phyloP scores from a whole-genome alignment of 2,329 filamentous ascomycete species.

The Pseudogymnoascus sp. region DNA sequence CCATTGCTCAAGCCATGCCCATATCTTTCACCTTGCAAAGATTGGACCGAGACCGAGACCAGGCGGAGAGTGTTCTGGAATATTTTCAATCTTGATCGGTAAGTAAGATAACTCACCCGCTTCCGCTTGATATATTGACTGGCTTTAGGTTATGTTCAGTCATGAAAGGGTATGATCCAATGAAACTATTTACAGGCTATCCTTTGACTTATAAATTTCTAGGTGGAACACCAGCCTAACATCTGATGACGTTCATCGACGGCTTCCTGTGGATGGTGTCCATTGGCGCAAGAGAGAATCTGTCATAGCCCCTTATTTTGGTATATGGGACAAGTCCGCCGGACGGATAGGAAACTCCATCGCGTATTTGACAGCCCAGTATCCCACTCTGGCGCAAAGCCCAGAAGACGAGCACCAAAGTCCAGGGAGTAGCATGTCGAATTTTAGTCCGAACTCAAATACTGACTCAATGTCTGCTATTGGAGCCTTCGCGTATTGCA shows the following conservation, averaged over 20 bases:
- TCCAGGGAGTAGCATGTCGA: conserved; percentile 14
- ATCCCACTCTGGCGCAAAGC: conserved; percentile 12
- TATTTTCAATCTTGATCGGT: conserved; percentile 31
- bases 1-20: conserved; percentile 24
- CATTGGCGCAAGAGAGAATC: conserved; percentile 35
- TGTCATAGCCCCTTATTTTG: conserved; percentile 36
- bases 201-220: conserved; percentile 15
- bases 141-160: conserved; percentile 13
- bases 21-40: conserved; percentile 24
- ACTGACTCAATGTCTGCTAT: conserved; percentile 33
- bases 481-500: conserved; percentile 39
- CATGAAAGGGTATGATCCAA: conserved; percentile 10
- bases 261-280: conserved; percentile 35
- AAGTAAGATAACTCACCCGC: not conserved
- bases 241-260: conserved; percentile 30
- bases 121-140: not conserved
- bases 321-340: conserved; percentile 36
- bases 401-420: conserved; percentile 12
- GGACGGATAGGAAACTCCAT: conserved; percentile 34
- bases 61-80: conserved; percentile 35
- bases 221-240: conserved; percentile 33
- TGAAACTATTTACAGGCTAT: not conserved
- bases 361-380: conserved; percentile 29
- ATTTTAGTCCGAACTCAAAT: conserved; percentile 16
- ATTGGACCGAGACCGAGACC: conserved; percentile 33